phyloP scores from a whole-genome alignment of 331 rosid genomes.

The Quercus tomentella region DNA sequence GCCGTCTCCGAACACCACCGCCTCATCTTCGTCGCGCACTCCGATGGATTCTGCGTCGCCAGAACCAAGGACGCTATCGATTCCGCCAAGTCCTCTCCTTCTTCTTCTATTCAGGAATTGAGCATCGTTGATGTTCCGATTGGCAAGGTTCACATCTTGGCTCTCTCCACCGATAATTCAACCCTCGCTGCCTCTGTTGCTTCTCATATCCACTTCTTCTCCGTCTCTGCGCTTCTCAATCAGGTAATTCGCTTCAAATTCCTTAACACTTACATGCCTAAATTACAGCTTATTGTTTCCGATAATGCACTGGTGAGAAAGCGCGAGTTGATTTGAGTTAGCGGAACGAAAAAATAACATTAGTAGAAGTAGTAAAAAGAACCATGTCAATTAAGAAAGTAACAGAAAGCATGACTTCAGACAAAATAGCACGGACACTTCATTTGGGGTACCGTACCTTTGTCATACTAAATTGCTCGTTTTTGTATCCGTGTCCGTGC shows the following conservation, averaged over 20 bases:
- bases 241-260: slow-evolving; percentile 32
- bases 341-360: too few relatives aligned
- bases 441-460: too few relatives aligned
- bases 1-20: slow-evolving; percentile 63
- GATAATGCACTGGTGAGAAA: too few relatives aligned
- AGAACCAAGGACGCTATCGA: slow-evolving; percentile 64
- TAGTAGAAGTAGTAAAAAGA: too few relatives aligned
- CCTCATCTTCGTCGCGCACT: slow-evolving; percentile 60
- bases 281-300: too few relatives aligned
- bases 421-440: too few relatives aligned
- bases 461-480: too few relatives aligned
- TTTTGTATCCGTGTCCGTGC: too few relatives aligned
- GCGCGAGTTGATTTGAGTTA: too few relatives aligned
- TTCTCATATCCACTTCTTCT: slow-evolving; percentile 40
- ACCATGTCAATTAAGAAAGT: too few relatives aligned
- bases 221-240: slow-evolving; percentile 37
- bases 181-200: slow-evolving; percentile 52
- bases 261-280: too few relatives aligned
- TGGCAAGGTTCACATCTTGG: slow-evolving; percentile 55
- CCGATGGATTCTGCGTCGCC: slow-evolving; percentile 76
- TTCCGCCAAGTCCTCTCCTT: slow-evolving; percentile 31
- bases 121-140: slow-evolving; percentile 55
- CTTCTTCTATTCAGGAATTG: slow-evolving; percentile 47
- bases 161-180: slow-evolving; percentile 54
- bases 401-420: too few relatives aligned